Evolutionary conservation across 345 rosid genomes (phyloP), one percentile per base, ranked within the genome.

Genomic region (Salix dunnii): DNA sequence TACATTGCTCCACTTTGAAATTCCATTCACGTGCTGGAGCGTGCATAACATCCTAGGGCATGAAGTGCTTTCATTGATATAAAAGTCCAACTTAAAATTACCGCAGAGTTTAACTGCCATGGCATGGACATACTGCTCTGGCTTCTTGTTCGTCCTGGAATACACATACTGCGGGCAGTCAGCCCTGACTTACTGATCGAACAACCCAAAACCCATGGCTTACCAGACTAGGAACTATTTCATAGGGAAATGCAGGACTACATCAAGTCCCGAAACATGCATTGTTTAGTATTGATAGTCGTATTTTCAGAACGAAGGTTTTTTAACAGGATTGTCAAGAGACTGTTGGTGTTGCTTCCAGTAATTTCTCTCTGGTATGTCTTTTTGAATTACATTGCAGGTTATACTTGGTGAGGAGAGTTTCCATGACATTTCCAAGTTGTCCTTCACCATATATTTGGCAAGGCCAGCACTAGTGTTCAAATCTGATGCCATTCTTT

Each of bases 391-490:
- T 33, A 27, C 77, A 75, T 71, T 76, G 76, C 85, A 96, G 99
- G 93, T 88, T 43, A 74, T 92, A 23, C 72, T 94, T 55, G 86
- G 91, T 0, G 92, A 91, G 69, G 98, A 92, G 84, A 91, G 81
- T 79, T 94, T 87, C 75, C 79, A 78, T 58, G 88, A 85, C 18
- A 86, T 88, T 33, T 79, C 92, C 18, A 85, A 85, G 51, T 67
- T 87, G 67, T 86, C 91, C 6, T 90, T 92, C 75, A 82, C 86
- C 77, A 88, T 96, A 28, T 80, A 71, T 63, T 86, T 96, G 87
- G 88, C 91, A 11, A 84, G 93, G 78, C 94, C 97, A 0, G 78
- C 91, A 2, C 75, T 89, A 63, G 78, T 79, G 76, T 89, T 90
- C 85, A 79, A 88, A 33, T 84, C 85, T 38, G 89, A 91, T 46